These are phyloP conservation scores for Prunus armeniaca DNA, from an alignment of 306 rosid species.

Conservation along the genomic window DNA sequence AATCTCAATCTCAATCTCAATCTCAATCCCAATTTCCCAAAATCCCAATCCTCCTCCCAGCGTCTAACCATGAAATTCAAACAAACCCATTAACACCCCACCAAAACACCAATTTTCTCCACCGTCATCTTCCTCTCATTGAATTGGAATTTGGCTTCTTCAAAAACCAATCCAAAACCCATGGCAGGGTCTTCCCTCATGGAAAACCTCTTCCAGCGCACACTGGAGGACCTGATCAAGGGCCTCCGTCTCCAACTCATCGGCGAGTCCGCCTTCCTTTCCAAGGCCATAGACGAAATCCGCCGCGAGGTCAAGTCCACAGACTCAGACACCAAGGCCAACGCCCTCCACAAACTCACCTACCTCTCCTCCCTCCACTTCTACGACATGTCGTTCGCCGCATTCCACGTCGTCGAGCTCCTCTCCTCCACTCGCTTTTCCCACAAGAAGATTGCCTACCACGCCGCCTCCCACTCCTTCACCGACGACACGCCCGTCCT, in stretches of 20 bases:
- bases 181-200: slow-evolving; percentile 84
- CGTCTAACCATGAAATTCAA: not conserved
- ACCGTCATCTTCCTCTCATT: not conserved
- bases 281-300: slow-evolving; percentile 79
- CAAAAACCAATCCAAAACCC: not conserved
- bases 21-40: not conserved
- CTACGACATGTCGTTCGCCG: slow-evolving; percentile 84
- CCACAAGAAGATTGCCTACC: slow-evolving; percentile 78
- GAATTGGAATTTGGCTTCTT: too few relatives aligned
- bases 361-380: slow-evolving; percentile 67
- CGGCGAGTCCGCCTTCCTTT: slow-evolving; percentile 61
- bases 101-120: not conserved
- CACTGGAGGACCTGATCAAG: slow-evolving; percentile 78
- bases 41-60: not conserved
- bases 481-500: slow-evolving; percentile 63
- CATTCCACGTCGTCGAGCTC: slow-evolving; percentile 90
- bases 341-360: slow-evolving; percentile 73
- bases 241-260: slow-evolving; percentile 64
- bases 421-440: slow-evolving; percentile 74
- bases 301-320: slow-evolving; percentile 88
- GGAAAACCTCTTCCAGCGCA: slow-evolving; percentile 88
- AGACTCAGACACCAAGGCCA: slow-evolving; percentile 67
- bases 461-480: slow-evolving; percentile 78
- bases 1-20: too few relatives aligned
- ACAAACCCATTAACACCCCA: not conserved